Evolutionary conservation across 371 early-diverging fungal species (phyloP), one percentile per base, ranked within the genome.

Genomic region (Dentiscutata heterogama): DNA sequence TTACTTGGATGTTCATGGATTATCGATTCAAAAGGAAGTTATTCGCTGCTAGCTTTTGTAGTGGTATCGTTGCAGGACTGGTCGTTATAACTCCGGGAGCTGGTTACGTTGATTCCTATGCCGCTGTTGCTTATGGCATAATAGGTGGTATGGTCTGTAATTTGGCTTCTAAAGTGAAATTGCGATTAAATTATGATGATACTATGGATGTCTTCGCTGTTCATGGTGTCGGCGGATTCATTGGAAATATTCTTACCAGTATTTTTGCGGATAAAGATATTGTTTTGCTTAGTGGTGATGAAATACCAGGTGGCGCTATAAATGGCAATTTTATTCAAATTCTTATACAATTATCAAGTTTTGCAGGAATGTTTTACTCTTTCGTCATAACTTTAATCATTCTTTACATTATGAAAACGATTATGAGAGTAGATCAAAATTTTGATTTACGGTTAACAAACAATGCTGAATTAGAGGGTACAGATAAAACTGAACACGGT

Each of bases 71-170:
- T 46, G 92, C 96, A 7, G 98, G 96, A 13, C 86, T 97, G n/a
- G 98, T 97, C 3, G 93, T 94, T 31, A 96, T 97, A 80, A 97
- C 98, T 0, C 98, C 98, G 13, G 96, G 90, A 3, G 91, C 96
- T 6, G 98, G 98, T 4, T 97, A 88, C 80, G 95, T 97, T 29
- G 92, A 93, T 0, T 95, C 96, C n/a, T 93, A 91, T 81, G 92
- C 95, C n/a, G 90, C 94, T 50, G 90, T 96, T 25, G 90, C 95
- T 4, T 93, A 96, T 80, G 97, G 97, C 18, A 88, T 93, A 77
- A 67, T 93, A 50, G 93, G 92, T 51, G 93, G 91, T 22, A 76
- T 94, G 60, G 87, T 84, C 27, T 97, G 96, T 87, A 94, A 95
- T 86, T 84, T 92, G 82, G 94, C 95, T 35, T 91, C 92, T 54